phyloP scores from a whole-genome alignment of 108 stramenopile species.

The Nitzschia sp. region DNA sequence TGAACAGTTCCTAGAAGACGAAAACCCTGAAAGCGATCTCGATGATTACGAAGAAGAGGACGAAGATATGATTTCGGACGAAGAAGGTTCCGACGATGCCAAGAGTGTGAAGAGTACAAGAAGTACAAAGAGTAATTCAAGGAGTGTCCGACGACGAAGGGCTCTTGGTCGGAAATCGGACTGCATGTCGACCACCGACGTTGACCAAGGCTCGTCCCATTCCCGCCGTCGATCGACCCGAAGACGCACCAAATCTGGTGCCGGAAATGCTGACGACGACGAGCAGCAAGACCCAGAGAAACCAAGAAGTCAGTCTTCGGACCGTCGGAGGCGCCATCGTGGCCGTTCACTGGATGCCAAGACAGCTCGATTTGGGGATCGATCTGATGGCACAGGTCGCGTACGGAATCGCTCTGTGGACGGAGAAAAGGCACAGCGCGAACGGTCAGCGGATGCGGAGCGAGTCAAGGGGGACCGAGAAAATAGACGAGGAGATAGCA shows the following conservation, averaged over 20 bases:
- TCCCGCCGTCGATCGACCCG: slow-evolving; percentile 3
- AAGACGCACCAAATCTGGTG: slow-evolving; percentile 2
- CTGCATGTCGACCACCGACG: background rate
- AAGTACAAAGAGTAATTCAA: slow-evolving; percentile 11
- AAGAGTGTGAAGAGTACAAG: slow-evolving; percentile 11
- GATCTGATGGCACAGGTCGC: background rate
- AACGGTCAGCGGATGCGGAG: background rate
- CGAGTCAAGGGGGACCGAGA: background rate
- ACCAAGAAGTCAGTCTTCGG: background rate
- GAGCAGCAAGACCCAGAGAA: background rate
- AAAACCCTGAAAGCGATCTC: background rate
- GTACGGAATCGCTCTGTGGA: background rate
- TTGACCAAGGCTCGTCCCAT: background rate
- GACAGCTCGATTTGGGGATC: background rate
- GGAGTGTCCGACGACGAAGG: background rate
- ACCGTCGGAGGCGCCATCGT: background rate
- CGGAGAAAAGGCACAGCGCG: background rate
- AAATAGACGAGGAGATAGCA: background rate
- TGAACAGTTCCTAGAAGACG: background rate
- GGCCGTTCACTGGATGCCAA: background rate
- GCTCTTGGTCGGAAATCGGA: background rate
- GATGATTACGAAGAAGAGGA: slow-evolving; percentile 1
- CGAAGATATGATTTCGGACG: slow-evolving; percentile 16
- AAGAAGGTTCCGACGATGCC: slow-evolving; percentile 11
- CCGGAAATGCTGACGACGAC: background rate